These are phyloP conservation scores for Bretschneidera sinensis DNA, from an alignment of 345 rosid genomes.

Conservation along the genomic window DNA sequence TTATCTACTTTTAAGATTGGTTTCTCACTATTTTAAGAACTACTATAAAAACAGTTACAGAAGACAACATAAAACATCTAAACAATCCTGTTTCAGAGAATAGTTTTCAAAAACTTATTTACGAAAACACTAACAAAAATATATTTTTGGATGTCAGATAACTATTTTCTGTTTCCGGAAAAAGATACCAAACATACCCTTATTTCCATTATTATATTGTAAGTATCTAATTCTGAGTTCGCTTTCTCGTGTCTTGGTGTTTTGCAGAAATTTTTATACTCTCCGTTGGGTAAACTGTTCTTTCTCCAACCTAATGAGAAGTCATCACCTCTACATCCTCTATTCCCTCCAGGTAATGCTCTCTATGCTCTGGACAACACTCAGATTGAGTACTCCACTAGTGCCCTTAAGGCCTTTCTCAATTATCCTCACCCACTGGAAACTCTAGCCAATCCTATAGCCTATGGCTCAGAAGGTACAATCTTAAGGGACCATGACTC, in stretches of 20 bases:
- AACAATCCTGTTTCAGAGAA: too few relatives aligned
- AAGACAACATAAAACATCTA: too few relatives aligned
- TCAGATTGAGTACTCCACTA: slow-evolving; percentile 23
- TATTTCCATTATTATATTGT: neutral
- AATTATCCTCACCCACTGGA: slow-evolving; percentile 78
- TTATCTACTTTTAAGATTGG: too few relatives aligned
- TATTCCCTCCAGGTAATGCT: slow-evolving; percentile 66
- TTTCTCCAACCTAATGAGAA: slow-evolving; percentile 80
- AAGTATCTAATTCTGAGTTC: neutral
- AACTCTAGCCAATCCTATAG: slow-evolving; percentile 75
- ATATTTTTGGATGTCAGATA: too few relatives aligned
- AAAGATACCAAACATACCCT: too few relatives aligned
- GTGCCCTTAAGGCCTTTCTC: slow-evolving; percentile 61
- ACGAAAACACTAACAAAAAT: too few relatives aligned
- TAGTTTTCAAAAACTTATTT: too few relatives aligned
- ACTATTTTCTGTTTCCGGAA: too few relatives aligned
- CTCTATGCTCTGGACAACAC: slow-evolving; percentile 55
- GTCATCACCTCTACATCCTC: slow-evolving; percentile 78
- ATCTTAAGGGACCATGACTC: slow-evolving; percentile 89
- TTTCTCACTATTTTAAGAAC: too few relatives aligned
- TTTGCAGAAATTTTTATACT: slow-evolving; percentile 64
- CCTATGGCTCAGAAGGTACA: slow-evolving; percentile 84
- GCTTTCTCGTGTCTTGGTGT: neutral
- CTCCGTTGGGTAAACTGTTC: slow-evolving; percentile 76
- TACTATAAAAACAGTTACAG: too few relatives aligned